phyloP scores from a whole-genome alignment of 441 rosid genomes.

The Hura crepitans region DNA sequence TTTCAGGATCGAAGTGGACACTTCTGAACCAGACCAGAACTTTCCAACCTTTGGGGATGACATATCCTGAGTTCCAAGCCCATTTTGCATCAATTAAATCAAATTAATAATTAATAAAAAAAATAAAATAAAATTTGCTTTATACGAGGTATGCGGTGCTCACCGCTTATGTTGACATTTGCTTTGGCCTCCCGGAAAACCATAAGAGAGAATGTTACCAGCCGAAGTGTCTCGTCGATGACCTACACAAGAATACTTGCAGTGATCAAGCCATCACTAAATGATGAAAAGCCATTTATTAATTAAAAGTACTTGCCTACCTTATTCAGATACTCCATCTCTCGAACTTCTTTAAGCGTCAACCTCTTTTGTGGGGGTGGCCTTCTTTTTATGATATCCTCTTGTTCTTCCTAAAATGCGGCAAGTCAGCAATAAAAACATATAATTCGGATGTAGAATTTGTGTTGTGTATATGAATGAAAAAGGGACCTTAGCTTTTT shows the following conservation, averaged over 20 bases:
- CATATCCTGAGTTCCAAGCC: constrained; percentile 44
- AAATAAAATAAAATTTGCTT: too few species aligned
- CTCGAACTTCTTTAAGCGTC: constrained; percentile 62
- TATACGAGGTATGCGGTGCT: too few species aligned
- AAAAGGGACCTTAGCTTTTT: constrained; percentile 52
- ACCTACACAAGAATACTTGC: constrained; percentile 51
- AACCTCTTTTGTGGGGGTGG: constrained; percentile 45
- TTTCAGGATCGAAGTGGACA: constrained; percentile 60
- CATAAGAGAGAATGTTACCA: constrained; percentile 57
- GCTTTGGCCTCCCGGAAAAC: constrained; percentile 69
- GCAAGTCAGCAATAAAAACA: too few species aligned
- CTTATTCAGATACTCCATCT: constrained; percentile 68
- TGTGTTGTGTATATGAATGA: too few species aligned
- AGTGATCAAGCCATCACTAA: too few species aligned
- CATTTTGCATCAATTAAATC: background rate
- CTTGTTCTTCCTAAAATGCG: constrained; percentile 63
- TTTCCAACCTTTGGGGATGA: constrained; percentile 84
- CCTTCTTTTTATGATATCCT: constrained; percentile 43
- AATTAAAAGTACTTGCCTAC: too few species aligned
- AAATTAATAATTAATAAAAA: too few species aligned
- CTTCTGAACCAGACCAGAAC: constrained; percentile 75
- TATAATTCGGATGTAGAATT: too few species aligned
- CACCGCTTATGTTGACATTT: constrained; percentile 52
- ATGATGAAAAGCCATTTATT: too few species aligned
- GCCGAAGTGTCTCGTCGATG: constrained; percentile 69